These are phyloP conservation scores for Aspergillus aculeatus DNA, from an alignment of 2,329 filamentous ascomycete genomes.

Conservation along the genomic window DNA sequence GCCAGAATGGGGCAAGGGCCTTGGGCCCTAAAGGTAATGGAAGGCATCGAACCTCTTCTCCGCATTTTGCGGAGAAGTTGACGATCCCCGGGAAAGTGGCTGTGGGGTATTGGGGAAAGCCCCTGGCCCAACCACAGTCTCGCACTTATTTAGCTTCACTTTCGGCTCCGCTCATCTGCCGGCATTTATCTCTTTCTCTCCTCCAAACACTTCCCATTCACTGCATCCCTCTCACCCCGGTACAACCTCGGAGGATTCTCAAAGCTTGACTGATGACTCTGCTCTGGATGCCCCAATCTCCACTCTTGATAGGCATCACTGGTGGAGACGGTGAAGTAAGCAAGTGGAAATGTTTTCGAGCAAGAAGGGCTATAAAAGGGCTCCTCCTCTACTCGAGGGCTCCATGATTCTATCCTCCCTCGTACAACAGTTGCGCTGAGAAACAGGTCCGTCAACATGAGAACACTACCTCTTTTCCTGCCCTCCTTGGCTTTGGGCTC, in stretches of 20 bases:
- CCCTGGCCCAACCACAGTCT: too few species aligned
- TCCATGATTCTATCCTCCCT: neutral
- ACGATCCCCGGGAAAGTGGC: neutral
- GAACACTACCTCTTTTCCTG: constrained; percentile 11
- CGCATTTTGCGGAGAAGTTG: neutral
- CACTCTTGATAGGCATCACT: neutral
- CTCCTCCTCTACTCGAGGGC: neutral
- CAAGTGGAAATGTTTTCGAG: neutral
- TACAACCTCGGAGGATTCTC: neutral
- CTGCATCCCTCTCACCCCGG: neutral
- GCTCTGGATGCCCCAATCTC: neutral
- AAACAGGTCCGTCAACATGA: constrained; percentile 11
- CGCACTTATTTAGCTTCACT: neutral
- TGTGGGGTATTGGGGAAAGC: neutral
- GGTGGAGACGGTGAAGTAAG: neutral
- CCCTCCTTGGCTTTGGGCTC: constrained; percentile 22
- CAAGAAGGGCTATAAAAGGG: neutral
- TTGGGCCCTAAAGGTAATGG: too few species aligned
- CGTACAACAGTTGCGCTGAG: neutral
- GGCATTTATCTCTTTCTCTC: neutral
- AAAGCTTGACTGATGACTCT: neutral
- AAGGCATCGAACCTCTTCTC: neutral
- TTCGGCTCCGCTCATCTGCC: neutral
- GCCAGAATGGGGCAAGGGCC: too few species aligned
- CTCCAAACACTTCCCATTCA: neutral